A percentile compares a stretch with the other conserved stretches of the same genome.
phyloP scores from a whole-genome alignment of 768 basidiomycete genomes.

The Xerocomellus amylosporus region DNA sequence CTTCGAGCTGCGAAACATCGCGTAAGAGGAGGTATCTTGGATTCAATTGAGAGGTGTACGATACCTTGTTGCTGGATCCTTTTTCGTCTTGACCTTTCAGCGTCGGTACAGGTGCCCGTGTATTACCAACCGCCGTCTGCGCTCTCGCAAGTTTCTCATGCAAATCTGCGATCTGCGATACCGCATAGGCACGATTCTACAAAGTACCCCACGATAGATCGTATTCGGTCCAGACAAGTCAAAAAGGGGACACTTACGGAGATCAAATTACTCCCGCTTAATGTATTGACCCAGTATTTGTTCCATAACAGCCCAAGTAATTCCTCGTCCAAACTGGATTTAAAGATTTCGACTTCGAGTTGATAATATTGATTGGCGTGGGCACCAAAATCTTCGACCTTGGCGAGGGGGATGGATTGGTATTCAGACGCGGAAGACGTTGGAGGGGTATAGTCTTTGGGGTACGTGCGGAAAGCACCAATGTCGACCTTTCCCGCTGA shows the following conservation, averaged over 20 bases:
- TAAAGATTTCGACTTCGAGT: conserved; percentile 93
- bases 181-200: conserved; percentile 92
- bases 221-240: neutral
- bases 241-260: conserved; percentile 53
- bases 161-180: conserved; percentile 85
- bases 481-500: conserved; percentile 99
- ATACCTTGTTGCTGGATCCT: conserved; percentile 40
- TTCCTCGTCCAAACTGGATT: conserved; percentile 83
- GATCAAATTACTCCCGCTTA: conserved; percentile 89
- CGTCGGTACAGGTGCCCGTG: conserved; percentile 55
- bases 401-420: conserved; percentile 92
- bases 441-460: conserved; percentile 89
- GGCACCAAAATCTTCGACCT: conserved; percentile 99
- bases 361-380: conserved; percentile 96
- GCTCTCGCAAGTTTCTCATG: conserved; percentile 86
- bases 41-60: neutral
- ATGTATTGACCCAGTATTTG: conserved; percentile 98
- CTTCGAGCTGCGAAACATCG: conserved; percentile 40
- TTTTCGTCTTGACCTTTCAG: conserved; percentile 53
- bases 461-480: conserved; percentile 97
- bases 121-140: conserved; percentile 51
- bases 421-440: conserved; percentile 73
- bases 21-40: neutral
- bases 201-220: neutral
- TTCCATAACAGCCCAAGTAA: conserved; percentile 93